Evolutionary conservation across 768 basidiomycete genomes (phyloP), one percentile per base, ranked within the genome.

Genomic region (Pseudohyphozyma bogoriensis): DNA sequence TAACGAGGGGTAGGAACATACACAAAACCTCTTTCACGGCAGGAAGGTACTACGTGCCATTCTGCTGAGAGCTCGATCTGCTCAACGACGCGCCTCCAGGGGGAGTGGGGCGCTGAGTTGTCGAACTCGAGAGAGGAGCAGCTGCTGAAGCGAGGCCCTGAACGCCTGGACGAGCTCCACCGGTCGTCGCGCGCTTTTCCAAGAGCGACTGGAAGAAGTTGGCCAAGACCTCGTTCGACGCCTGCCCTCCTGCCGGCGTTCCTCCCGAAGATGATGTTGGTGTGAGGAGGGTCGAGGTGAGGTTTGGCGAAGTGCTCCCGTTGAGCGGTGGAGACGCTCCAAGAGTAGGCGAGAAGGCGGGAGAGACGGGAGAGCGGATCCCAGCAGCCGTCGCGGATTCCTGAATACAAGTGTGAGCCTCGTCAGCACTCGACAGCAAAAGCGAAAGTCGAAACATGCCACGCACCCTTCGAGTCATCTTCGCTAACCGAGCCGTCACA

Each of bases 171-270:
- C 28, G 47, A 29, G 47, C 47, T 12, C 47, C 47, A 12, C 28
- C 31, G 20, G 20, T n/a, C 29, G 47, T 31, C 4, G 47, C 31
- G 4, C 47, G 47, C 29, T 12, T 20, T 4, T 26, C 47, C 28
- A 49, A 29, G 28, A 49, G 47, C 28, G 47, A 49, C 59, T 67
- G 66, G 51, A 67, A 67, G 40, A 67, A 67, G 35, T 61, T 59
- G 22, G 56, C 56, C 3, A 67, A 55, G 15, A 67, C 60, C 47
- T 67, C 62, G 28, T 63, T 67, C 22, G 22, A 54, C 59, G 35
- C 62, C 56, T 1, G 59, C 59, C 12, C 55, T 2, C 20, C 55
- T 57, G 46, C n/a, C n/a, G n/a, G 16, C 26, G 46, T 44, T 10
- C 49, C 40, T 9, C n/a, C 33, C 16, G 26, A 12, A 50, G 50